A percentile compares a stretch with the other conserved stretches of the same genome.
phyloP scores from a whole-genome alignment of 768 basidiomycete genomes.

The Trametes elegans region DNA sequence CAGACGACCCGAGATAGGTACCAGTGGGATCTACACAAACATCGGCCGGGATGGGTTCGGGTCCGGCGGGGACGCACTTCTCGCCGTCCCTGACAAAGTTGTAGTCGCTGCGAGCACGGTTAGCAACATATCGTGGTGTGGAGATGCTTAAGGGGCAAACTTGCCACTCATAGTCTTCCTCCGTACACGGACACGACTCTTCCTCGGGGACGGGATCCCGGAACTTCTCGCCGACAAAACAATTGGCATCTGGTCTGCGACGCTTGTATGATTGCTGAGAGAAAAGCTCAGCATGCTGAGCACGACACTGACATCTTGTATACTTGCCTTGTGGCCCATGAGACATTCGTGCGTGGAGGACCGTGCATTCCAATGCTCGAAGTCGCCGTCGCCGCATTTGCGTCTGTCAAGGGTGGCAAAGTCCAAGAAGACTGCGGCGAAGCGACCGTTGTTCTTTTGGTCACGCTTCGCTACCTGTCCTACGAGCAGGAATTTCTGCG shows the following conservation, averaged over 20 bases:
- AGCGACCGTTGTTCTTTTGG: slow-evolving; percentile 51
- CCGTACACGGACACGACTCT: slow-evolving; percentile 78
- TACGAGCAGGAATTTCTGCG: slow-evolving; percentile 91
- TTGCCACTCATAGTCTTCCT: slow-evolving; percentile 94
- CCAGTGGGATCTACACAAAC: slow-evolving; percentile 60
- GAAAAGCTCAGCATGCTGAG: not conserved
- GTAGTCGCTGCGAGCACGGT: slow-evolving; percentile 62
- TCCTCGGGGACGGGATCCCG: slow-evolving; percentile 81
- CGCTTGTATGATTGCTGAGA: slow-evolving; percentile 90
- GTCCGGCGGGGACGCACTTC: slow-evolving; percentile 81
- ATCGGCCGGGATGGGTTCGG: slow-evolving; percentile 80
- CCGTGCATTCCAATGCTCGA: slow-evolving; percentile 88
- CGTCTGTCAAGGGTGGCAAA: slow-evolving; percentile 67
- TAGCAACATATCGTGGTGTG: not conserved
- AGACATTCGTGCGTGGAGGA: slow-evolving; percentile 68
- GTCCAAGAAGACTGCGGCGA: slow-evolving; percentile 78
- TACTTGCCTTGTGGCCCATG: slow-evolving; percentile 82
- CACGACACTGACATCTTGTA: not conserved
- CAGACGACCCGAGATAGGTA: slow-evolving; percentile 84
- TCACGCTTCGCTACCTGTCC: slow-evolving; percentile 71
- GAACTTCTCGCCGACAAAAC: slow-evolving; percentile 91
- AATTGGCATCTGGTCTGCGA: slow-evolving; percentile 78
- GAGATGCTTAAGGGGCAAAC: slow-evolving; percentile 22
- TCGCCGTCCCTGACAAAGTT: slow-evolving; percentile 77
- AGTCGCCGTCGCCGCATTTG: slow-evolving; percentile 70